Evolutionary conservation across 2,329 filamentous ascomycete genomes (phyloP).

Genomic region (Penicillium sp.): DNA sequence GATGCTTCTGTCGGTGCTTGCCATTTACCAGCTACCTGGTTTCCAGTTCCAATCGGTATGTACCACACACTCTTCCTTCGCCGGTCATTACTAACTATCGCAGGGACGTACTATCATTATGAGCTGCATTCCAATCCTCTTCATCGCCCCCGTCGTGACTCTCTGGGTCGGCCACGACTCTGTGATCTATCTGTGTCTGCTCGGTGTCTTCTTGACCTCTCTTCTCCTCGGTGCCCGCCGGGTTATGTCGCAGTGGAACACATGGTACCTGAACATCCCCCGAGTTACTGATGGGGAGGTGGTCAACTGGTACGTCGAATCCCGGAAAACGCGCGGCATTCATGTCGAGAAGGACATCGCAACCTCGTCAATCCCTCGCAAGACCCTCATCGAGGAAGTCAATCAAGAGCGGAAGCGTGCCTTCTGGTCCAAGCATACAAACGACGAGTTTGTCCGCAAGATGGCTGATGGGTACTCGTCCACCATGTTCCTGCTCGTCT

Average conservation of each 20-base stretch:
- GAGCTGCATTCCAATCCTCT: constrained; percentile 58
- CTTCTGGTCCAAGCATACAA: constrained; percentile 48
- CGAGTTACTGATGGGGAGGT: constrained; percentile 43
- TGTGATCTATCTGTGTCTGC: constrained; percentile 59
- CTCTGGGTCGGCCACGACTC: constrained; percentile 59
- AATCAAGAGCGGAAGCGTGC: constrained; percentile 47
- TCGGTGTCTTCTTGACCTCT: constrained; percentile 57
- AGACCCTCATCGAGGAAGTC: constrained; percentile 50
- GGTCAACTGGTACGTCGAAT: constrained; percentile 44
- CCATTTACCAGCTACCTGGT: constrained; percentile 55
- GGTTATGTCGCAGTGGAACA: constrained; percentile 62
- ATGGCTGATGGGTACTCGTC: constrained; percentile 57
- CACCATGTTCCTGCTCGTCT: constrained; percentile 58
- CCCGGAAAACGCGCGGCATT: constrained; percentile 39
- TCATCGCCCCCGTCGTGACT: constrained; percentile 61
- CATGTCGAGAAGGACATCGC: constrained; percentile 14
- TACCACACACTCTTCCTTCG: not conserved
- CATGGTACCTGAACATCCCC: constrained; percentile 53
- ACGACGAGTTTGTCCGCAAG: constrained; percentile 52
- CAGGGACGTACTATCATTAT: constrained; percentile 59
- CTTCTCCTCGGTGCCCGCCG: constrained; percentile 58
- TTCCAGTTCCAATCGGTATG: constrained; percentile 55
- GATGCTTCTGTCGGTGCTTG: constrained; percentile 54
- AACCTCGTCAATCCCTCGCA: constrained; percentile 37
- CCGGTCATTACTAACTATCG: not conserved